Base-by-base conservation (phyloP, 257 asterid genomes). In the Plantago elongata region DNA sequence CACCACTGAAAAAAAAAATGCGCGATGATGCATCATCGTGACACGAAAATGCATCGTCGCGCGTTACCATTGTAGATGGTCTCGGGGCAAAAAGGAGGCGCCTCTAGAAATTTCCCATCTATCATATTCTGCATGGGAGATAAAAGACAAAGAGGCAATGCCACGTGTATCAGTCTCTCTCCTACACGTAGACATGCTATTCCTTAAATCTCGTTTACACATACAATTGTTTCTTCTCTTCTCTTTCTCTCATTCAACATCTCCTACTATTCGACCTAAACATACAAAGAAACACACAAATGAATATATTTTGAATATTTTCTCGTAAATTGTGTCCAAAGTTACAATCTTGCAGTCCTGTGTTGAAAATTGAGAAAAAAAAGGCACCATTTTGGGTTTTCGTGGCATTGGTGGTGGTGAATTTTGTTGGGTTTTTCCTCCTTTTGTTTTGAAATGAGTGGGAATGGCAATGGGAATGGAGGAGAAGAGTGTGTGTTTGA, bases 401-500 rank as follows among this genome's bases (percentile, higher is more conserved):
- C 51, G 1, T 22, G 27, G 27, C 1, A 22, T 22, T 22, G 2
- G 27, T 62, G 68, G 68, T 40, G 51, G 62, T 44, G 60, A 44
- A 45, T 18, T 13, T 34, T 60, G 7, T 22, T 49, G 60, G 62
- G 52, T 75, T 51, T 67, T 55, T 62, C 30, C 48, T 75, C 59
- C 51, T 40, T 51, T 60, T 37, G 75, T 66, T 78, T 65, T 66
- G 73, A 77, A 75, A 88, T 90, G 97, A 77, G 75, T 60, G 86
- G 55, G 74, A 43, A 61, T 60, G 86, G 55, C 73, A 43, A 61
- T 63, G 83, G 64, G 37, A 60, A 52, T 72, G 86, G 83, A 67
- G 86, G 83, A 67, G 89, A 83, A 82, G 84, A 71, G 63, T 54
- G 67, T 57, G 72, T 73, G 60, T 84, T 81, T 70, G 97, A 92